Percentiles rank a stretch among this genome's conserved stretches.
These are phyloP conservation scores for Magnusiomyces paraingens DNA, from an alignment of 1,139 yeast genomes.

Conservation along the genomic window DNA sequence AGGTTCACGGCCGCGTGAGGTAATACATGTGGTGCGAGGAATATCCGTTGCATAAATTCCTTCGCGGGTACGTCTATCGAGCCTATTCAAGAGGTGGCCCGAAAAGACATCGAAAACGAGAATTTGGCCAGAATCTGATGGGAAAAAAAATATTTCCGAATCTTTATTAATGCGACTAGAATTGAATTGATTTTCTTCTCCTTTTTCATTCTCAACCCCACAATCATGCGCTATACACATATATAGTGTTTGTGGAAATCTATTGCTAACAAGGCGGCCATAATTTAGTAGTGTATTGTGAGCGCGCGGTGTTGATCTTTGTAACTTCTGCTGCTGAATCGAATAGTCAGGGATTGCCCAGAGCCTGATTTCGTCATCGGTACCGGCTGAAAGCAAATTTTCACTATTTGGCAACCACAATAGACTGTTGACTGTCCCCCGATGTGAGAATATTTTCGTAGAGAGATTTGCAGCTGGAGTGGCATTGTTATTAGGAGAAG, in stretches of 20 bases:
- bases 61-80: conserved; percentile 34
- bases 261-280: conserved; percentile 72
- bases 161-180: conserved; percentile 18
- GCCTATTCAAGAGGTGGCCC: conserved; percentile 55
- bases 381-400: conserved; percentile 56
- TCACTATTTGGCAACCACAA: conserved; percentile 63
- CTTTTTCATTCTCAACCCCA: conserved; percentile 23
- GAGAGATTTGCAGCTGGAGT: conserved; percentile 1
- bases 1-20: conserved; percentile 36
- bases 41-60: conserved; percentile 10
- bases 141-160: conserved; percentile 45
- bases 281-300: conserved; percentile 62
- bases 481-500: conserved; percentile 14
- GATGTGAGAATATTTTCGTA: conserved; percentile 48
- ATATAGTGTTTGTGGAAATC: conserved; percentile 39
- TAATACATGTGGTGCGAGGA: conserved; percentile 45
- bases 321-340: not conserved
- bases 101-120: conserved; percentile 55
- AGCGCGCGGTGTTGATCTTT: conserved; percentile 33
- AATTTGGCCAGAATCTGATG: conserved; percentile 76
- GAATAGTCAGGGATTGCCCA: conserved; percentile 50
- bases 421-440: conserved; percentile 69
- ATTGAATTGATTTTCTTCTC: conserved; percentile 36
- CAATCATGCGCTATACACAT: conserved; percentile 33
- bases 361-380: conserved; percentile 67